Percentiles rank a stretch among this genome's conserved stretches.
These are phyloP conservation scores for Aegilops sharonensis DNA, from an alignment of 176 grass and related monocot species.

Conservation along the genomic window DNA sequence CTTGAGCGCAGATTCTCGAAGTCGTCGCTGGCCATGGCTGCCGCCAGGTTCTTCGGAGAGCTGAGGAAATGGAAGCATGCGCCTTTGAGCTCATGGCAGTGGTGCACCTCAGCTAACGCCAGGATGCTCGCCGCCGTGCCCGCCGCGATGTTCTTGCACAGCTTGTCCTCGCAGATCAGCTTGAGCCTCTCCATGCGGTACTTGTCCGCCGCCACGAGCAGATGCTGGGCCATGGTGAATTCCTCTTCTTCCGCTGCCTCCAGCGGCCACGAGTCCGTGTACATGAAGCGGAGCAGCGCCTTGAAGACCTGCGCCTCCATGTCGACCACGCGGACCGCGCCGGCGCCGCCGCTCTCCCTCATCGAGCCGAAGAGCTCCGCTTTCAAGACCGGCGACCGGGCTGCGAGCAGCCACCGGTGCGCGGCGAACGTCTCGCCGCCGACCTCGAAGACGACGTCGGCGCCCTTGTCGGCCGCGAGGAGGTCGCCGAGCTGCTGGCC, in stretches of 20 bases:
- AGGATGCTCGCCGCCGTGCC: conserved; percentile 1
- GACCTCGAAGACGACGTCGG: background rate
- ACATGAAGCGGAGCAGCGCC: conserved; percentile 1
- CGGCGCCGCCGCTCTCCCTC: conserved; percentile 28
- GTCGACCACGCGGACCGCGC: conserved; percentile 29
- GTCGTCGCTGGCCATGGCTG: background rate
- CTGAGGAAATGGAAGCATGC: conserved; percentile 22
- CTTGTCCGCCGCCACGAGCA: conserved; percentile 52
- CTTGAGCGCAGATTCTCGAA: conserved; percentile 5
- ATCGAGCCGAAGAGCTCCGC: conserved; percentile 1
- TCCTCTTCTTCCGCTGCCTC: background rate
- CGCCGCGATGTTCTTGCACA: background rate
- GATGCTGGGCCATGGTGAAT: conserved; percentile 28
- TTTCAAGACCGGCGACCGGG: background rate
- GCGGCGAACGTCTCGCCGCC: background rate
- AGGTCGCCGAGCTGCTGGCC: conserved; percentile 16
- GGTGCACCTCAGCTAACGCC: conserved; percentile 17
- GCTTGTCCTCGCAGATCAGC: background rate
- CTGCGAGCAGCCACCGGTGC: background rate
- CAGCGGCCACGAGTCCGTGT: background rate
- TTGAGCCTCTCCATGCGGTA: conserved; percentile 25
- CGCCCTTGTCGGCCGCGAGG: background rate
- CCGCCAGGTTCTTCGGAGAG: background rate
- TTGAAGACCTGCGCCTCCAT: conserved; percentile 40
- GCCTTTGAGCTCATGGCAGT: conserved; percentile 2